Conservation (phyloP, 306 rosid genomes). For the Acacia melanoxylon region DNA sequence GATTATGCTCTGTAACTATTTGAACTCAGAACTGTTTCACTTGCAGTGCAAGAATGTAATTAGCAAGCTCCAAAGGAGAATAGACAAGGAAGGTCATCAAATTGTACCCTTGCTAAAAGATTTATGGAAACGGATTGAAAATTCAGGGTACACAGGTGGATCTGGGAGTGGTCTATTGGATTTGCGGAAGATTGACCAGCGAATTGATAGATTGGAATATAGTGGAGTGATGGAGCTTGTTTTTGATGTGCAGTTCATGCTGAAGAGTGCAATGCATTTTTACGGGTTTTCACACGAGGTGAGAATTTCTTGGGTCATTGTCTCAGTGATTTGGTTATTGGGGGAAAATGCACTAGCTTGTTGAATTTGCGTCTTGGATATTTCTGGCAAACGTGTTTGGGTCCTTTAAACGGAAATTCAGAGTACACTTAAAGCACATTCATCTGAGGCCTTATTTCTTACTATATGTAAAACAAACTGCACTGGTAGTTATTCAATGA, state of each 20-base stretch:
- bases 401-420: not conserved
- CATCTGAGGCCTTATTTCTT: not conserved
- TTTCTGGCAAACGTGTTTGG: not conserved
- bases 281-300: conserved; percentile 90
- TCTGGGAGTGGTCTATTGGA: conserved; percentile 71
- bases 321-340: conserved; percentile 10
- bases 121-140: conserved; percentile 92
- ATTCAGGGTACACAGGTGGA: conserved; percentile 62
- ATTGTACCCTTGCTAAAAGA: conserved; percentile 93
- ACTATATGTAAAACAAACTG: not conserved
- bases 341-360: not conserved
- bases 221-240: conserved; percentile 84
- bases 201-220: conserved; percentile 86
- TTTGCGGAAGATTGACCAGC: conserved; percentile 80
- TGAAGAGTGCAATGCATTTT: conserved; percentile 85
- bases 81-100: conserved; percentile 92
- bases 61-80: conserved; percentile 89
- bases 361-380: not conserved
- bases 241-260: conserved; percentile 84
- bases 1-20: not conserved
- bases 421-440: not conserved
- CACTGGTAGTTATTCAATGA: not conserved
- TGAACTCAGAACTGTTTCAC: conserved; percentile 34
- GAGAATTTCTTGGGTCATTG: conserved; percentile 23
- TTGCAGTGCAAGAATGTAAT: conserved; percentile 96